Evolutionary conservation across 1,139 yeast genomes (phyloP).

Genomic region (Geotrichum cucujoidarum): DNA sequence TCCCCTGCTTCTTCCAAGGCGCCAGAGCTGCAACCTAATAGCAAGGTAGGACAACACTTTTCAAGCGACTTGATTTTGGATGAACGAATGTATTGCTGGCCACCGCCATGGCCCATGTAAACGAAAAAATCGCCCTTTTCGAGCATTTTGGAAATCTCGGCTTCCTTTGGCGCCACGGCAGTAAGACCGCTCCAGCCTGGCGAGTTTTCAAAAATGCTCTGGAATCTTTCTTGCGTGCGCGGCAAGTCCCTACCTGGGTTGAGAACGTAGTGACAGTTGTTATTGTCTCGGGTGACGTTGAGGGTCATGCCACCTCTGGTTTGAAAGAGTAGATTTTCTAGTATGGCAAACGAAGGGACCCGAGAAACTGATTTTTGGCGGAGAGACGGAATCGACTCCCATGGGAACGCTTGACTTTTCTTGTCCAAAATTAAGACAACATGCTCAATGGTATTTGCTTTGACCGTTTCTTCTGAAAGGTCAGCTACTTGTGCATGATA

Average conservation of each 20-base stretch:
- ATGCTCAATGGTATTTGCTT: conserved; percentile 40
- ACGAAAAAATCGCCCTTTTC: conserved; percentile 51
- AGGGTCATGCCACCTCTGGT: conserved; percentile 17
- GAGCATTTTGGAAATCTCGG: conserved; percentile 43
- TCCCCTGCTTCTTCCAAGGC: conserved; percentile 53
- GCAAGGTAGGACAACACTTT: conserved; percentile 59
- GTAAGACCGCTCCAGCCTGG: conserved; percentile 52
- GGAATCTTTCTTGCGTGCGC: conserved; percentile 62
- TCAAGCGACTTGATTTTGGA: conserved; percentile 44
- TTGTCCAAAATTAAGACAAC: conserved; percentile 65
- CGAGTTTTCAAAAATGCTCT: conserved; percentile 40
- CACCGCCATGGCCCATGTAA: conserved; percentile 94
- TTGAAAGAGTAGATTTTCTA: conserved; percentile 43
- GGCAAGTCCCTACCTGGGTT: conserved; percentile 79
- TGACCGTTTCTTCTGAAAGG: conserved; percentile 4
- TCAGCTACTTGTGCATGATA: conserved; percentile 26
- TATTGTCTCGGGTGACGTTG: conserved; percentile 24
- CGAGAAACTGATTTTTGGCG: conserved; percentile 58
- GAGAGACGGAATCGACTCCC: conserved; percentile 75
- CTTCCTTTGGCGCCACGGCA: conserved; percentile 56
- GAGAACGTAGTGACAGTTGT: conserved; percentile 51
- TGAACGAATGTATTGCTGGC: conserved; percentile 69
- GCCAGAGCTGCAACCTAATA: conserved; percentile 94
- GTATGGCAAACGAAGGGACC: conserved; percentile 58
- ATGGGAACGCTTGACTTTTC: conserved; percentile 64